A percentile compares a stretch with the other conserved stretches of the same genome.
phyloP scores from a whole-genome alignment of 2,329 filamentous ascomycete genomes.

The Pseudofabraea citricarpa region DNA sequence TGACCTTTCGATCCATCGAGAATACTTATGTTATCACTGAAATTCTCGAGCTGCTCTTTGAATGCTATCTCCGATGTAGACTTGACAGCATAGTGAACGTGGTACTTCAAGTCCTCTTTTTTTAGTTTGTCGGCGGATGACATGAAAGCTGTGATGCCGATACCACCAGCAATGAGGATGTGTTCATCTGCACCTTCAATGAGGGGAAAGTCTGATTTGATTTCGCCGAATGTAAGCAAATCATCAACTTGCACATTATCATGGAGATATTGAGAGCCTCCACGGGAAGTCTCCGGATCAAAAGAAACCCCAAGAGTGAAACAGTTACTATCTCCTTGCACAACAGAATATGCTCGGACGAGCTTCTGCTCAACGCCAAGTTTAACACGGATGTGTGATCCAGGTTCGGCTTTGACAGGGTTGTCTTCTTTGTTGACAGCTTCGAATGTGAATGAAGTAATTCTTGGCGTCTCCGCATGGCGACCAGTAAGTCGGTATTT shows the following conservation, averaged over 20 bases:
- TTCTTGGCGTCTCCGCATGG: constrained; percentile 41
- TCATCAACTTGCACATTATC: constrained; percentile 40
- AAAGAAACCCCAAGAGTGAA: constrained; percentile 55
- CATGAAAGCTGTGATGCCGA: constrained; percentile 63
- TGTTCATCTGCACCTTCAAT: constrained; percentile 46
- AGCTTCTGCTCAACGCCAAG: constrained; percentile 44
- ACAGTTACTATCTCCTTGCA: constrained; percentile 9
- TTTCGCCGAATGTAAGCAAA: constrained; percentile 41
- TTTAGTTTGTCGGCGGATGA: constrained; percentile 37
- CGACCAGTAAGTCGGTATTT: constrained; percentile 39
- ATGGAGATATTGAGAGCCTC: constrained; percentile 56
- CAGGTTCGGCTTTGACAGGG: constrained; percentile 22
- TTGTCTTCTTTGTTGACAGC: constrained; percentile 31
- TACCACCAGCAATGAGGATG: constrained; percentile 56
- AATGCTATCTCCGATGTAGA: constrained; percentile 48
- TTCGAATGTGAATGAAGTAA: constrained; percentile 48
- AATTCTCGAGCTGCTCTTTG: constrained; percentile 33
- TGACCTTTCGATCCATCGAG: constrained; percentile 47
- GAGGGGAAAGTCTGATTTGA: constrained; percentile 43
- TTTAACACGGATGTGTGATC: constrained; percentile 51
- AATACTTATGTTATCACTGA: constrained; percentile 38
- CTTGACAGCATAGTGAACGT: constrained; percentile 54
- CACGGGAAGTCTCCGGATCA: constrained; percentile 42
- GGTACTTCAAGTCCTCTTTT: constrained; percentile 40
- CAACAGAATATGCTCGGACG: constrained; percentile 55